phyloP scores from a whole-genome alignment of 192 early-diverging fungal species.

The Glomus cerebriforme region DNA sequence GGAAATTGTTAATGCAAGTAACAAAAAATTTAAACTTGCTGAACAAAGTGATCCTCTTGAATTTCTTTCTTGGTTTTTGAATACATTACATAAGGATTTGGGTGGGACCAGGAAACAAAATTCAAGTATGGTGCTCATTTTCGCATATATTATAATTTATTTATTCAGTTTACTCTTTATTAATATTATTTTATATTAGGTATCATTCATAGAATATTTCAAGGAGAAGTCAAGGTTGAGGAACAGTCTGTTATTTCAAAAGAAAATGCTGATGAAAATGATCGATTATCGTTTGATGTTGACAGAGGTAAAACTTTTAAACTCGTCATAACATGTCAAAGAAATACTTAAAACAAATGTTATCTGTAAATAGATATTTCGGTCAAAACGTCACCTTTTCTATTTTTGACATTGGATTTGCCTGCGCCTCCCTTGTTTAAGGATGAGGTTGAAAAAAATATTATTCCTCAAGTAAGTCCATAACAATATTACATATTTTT shows the following conservation, averaged over 20 bases:
- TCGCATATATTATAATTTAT: background rate
- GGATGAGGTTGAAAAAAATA: slow-evolving; percentile 79
- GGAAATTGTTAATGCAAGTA: slow-evolving; percentile 84
- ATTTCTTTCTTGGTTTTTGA: slow-evolving; percentile 91
- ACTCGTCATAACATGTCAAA: background rate
- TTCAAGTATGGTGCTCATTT: slow-evolving; percentile 53
- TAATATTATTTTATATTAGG: background rate
- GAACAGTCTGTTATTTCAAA: slow-evolving; percentile 61
- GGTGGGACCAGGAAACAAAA: slow-evolving; percentile 75
- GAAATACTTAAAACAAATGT: no score
- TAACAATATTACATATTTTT: background rate
- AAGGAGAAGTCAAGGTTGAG: slow-evolving; percentile 81
- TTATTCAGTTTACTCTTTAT: background rate
- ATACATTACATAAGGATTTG: slow-evolving; percentile 83
- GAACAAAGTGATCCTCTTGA: slow-evolving; percentile 84
- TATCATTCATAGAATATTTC: slow-evolving; percentile 81
- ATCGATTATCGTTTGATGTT: slow-evolving; percentile 44
- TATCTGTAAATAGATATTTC: slow-evolving; percentile 49
- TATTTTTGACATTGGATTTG: slow-evolving; percentile 86
- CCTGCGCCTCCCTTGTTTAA: slow-evolving; percentile 90
- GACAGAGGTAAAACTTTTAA: slow-evolving; percentile 38
- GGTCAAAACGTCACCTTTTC: slow-evolving; percentile 67
- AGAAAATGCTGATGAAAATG: slow-evolving; percentile 42
- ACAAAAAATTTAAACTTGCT: slow-evolving; percentile 76
- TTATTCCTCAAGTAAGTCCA: slow-evolving; percentile 81